Conservation (phyloP, 768 basidiomycete species). For the Boletus fagicola region DNA sequence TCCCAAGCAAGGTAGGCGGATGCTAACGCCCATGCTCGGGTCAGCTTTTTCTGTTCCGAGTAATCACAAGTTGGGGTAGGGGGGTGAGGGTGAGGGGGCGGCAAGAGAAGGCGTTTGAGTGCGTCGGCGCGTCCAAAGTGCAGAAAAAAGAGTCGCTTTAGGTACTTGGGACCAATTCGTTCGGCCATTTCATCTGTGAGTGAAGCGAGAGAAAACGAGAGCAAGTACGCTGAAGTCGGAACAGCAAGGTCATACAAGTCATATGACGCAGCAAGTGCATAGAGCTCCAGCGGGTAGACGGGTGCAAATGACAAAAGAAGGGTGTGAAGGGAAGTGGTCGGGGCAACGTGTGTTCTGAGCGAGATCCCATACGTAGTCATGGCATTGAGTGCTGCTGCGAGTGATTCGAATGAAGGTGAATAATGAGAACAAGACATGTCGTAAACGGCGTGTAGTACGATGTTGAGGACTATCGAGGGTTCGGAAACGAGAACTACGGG, state of each 20-base stretch:
- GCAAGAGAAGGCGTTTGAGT: conserved; percentile 71
- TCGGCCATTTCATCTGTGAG: conserved; percentile 70
- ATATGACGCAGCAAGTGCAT: conserved; percentile 64
- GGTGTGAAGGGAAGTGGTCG: conserved; percentile 54
- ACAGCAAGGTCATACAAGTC: conserved; percentile 75
- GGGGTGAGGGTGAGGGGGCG: conserved; percentile 74
- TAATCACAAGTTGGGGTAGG: conserved; percentile 69
- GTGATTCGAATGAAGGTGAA: conserved; percentile 60
- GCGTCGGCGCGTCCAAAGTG: conserved; percentile 83
- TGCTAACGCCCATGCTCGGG: conserved; percentile 79
- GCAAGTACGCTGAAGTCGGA: conserved; percentile 68
- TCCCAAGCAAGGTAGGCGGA: conserved; percentile 85
- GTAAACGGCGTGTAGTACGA: conserved; percentile 72
- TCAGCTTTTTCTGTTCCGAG: conserved; percentile 73
- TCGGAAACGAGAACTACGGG: conserved; percentile 61
- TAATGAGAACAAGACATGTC: conserved; percentile 73
- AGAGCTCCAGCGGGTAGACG: conserved; percentile 65
- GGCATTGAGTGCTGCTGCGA: conserved; percentile 54
- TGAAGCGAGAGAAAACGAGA: conserved; percentile 64
- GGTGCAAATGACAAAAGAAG: conserved; percentile 68
- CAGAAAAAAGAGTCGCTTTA: conserved; percentile 79
- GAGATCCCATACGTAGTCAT: conserved; percentile 61
- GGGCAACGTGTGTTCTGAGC: conserved; percentile 45
- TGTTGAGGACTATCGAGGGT: conserved; percentile 60
- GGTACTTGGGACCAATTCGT: conserved; percentile 70